Base-by-base conservation (phyloP, 2,329 filamentous ascomycete species). In the Apiospora phragmitis region DNA sequence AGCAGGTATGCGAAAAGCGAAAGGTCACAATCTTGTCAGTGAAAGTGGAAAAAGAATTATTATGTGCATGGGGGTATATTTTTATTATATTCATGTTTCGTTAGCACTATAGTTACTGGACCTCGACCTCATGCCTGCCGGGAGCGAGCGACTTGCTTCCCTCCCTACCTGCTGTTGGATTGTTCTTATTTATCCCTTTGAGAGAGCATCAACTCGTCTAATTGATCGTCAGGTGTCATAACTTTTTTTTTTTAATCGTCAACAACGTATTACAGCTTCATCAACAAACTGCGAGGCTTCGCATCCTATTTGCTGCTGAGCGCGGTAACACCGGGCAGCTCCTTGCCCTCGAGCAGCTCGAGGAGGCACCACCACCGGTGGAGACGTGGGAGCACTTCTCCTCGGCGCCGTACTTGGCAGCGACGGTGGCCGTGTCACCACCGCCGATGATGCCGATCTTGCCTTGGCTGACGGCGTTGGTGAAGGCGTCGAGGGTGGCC, bases 401-500 rank as follows among this genome's bases (percentile, higher is more conserved):
- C 89, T 99, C 96, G 74, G 94, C 95, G 70, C 65, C 92, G 83
- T 97, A 99, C 89, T 99, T 98, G 83, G 95, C 95, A 69, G 96
- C 96, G 66, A 98, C 96, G 72, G 96, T 99, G 68, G 96, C 96
- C 68, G 96, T 99, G 85, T 99, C 96, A 84, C 96, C 96, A 83
- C 96, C 96, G 73, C 96, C 96, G 75, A 99, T 98, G 85, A 99
- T 98, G 82, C 98, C 96, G 79, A 96, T 97, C 88, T 96, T 95
- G 83, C 94, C 95, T 73, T 86, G 89, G 83, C 93, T 87, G 72
- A 92, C 93, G 72, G 93, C 96, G 32, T 88, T 88, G 69, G 98
- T 94, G 69, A 92, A 95, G 70, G 94, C 94, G 79, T 98, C 93
- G 76, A 99, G 91, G 67, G 94, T 97, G 73, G 90, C 88, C 90